phyloP scores from a whole-genome alignment of 805 yeast genomes.

The Teunomyces tritomae region DNA sequence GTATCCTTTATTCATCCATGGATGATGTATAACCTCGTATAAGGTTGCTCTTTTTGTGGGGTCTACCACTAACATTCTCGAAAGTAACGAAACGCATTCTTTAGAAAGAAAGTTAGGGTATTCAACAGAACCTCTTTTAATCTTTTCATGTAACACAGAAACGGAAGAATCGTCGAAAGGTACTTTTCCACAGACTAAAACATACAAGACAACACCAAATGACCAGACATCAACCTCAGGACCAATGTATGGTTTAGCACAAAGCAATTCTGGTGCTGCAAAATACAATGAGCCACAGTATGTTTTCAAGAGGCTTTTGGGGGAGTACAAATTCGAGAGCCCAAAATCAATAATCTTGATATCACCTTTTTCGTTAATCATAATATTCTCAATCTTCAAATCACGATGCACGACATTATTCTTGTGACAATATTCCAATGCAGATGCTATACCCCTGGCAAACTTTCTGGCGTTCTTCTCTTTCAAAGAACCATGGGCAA shows the following conservation, averaged over 20 bases:
- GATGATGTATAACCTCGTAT: conserved; percentile 77
- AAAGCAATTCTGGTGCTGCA: conserved; percentile 96
- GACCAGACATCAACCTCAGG: conserved; percentile 99
- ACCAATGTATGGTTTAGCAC: conserved; percentile 89
- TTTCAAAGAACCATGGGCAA: conserved; percentile 90
- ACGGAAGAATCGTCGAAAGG: conserved; percentile 97
- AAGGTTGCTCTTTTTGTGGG: conserved; percentile 78
- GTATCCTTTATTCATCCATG: conserved; percentile 92
- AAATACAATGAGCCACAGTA: conserved; percentile 96
- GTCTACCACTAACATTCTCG: conserved; percentile 89
- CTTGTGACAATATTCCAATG: conserved; percentile 88
- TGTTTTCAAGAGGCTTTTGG: conserved; percentile 72
- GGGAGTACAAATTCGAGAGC: conserved; percentile 79
- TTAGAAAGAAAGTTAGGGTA: conserved; percentile 80
- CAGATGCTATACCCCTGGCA: conserved; percentile 91
- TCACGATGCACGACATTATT: conserved; percentile 97
- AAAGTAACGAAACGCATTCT: conserved; percentile 75
- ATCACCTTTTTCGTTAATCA: conserved; percentile 91
- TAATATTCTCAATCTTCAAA: conserved; percentile 91
- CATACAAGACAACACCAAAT: conserved; percentile 94
- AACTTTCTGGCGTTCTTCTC: conserved; percentile 93
- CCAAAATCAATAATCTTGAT: conserved; percentile 97
- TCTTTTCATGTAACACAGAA: conserved; percentile 87
- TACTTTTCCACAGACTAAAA: conserved; percentile 93
- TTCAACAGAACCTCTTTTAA: conserved; percentile 87